A percentile compares a stretch with the other conserved stretches of the same genome.
Evolutionary conservation across 768 basidiomycete species (phyloP).

Genomic region (Lactarius pseudohatsudake): DNA sequence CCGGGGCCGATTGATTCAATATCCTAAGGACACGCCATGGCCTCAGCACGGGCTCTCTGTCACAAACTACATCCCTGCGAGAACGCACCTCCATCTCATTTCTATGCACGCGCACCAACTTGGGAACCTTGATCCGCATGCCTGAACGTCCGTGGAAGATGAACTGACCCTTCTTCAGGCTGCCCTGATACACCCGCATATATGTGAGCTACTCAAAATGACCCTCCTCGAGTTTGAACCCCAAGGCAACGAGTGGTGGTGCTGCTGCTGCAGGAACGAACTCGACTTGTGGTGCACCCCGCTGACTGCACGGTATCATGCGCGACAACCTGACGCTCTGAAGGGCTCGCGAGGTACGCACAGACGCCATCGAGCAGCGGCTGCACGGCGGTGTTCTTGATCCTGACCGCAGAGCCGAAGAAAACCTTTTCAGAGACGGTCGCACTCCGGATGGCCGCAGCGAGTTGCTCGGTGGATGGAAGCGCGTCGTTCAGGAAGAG

Average conservation of each 20-base stretch:
- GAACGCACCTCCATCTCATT: conserved; percentile 93
- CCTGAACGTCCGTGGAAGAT: conserved; percentile 94
- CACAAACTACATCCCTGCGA: not conserved
- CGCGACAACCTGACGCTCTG: conserved; percentile 75
- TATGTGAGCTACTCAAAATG: conserved; percentile 97
- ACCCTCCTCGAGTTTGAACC: conserved; percentile 98
- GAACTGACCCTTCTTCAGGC: conserved; percentile 76
- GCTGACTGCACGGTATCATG: conserved; percentile 75
- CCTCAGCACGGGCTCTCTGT: not conserved
- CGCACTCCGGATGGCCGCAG: conserved; percentile 82
- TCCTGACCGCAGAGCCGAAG: conserved; percentile 75
- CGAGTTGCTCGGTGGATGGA: conserved; percentile 71
- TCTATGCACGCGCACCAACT: conserved; percentile 96
- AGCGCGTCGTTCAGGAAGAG: conserved; percentile 82
- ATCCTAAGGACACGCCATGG: conserved; percentile 52
- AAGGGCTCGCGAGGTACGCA: conserved; percentile 86
- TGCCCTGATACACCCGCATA: conserved; percentile 97
- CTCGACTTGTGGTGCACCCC: conserved; percentile 62
- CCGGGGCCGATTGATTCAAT: conserved; percentile 92
- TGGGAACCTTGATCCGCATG: conserved; percentile 95
- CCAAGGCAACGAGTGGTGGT: conserved; percentile 81
- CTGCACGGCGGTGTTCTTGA: conserved; percentile 96
- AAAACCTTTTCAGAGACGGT: conserved; percentile 96
- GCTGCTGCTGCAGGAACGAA: conserved; percentile 82
- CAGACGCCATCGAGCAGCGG: conserved; percentile 93